Evolutionary conservation across 148 eudicot species (phyloP), one percentile per base, ranked within the genome.

Genomic region (Pouteria glomerata): DNA sequence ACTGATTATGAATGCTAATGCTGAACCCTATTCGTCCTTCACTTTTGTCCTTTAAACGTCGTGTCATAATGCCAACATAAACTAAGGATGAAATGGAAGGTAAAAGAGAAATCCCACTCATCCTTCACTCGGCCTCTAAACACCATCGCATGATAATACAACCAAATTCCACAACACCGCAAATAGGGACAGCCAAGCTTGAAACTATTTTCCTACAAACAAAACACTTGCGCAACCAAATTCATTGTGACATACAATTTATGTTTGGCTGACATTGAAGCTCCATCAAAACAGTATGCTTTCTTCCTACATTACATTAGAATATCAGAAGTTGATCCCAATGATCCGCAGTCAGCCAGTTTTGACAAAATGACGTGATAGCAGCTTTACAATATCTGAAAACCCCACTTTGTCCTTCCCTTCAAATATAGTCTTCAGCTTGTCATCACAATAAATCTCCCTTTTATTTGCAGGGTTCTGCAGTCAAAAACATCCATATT

Each of bases 391-490:
- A 33, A 76, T 71, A 59, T 76, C 79, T 26, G 63, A 59, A 45
- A 76, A 63, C 11, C 79, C 71, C 18, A 76, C 71, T 57, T 64
- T 71, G 10, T 76, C 75, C 19, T 65, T 76, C 42, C 75, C 79
- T 44, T 64, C 71, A 57, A 76, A 71, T 66, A 76, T 64, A 19
- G 79, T 65, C 75, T 76, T 76, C 74, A 76, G 66, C 79, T 76
- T 76, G 45, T 64, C 66, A 8, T 76, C 79, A 8, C 79, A 76
- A 16, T 26, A 2, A 45, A 76, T 64, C 31, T 62, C 79, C 79
- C 12, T 76, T 66, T 64, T 76, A 76, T 76, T 29, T 5, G 71
- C 21, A 0, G 75, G 79, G 52, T 66, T 57, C 79, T 76, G 75
- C 50, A 45, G 18, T 1, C 6, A 33, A 27, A 57, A 65, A 31